Evolutionary conservation across 345 rosid species (phyloP).

Genomic region (Eucalyptus viminalis): DNA sequence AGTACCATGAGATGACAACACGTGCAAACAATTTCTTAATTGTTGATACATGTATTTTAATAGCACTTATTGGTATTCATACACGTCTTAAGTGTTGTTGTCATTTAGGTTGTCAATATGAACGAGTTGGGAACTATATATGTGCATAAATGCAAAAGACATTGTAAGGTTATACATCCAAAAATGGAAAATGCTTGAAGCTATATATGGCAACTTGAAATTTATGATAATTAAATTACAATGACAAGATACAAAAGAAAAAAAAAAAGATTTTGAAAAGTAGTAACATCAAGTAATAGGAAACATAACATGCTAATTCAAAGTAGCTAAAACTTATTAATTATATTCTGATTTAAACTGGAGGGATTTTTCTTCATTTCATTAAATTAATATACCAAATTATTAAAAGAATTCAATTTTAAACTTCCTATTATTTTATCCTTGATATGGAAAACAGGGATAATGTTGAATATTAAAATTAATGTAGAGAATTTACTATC

Average conservation of each 20-base stretch:
- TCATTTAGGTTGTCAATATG: not conserved
- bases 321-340: too few species aligned
- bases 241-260: not conserved
- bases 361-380: not conserved
- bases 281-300: not conserved
- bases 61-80: rapidly evolving
- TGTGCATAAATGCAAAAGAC: not conserved
- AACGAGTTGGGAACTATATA: not conserved
- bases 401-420: too few species aligned
- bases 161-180: not conserved
- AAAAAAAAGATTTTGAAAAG: too few species aligned
- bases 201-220: not conserved
- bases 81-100: not conserved
- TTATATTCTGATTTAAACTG: too few species aligned
- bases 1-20: rapidly evolving
- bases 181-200: not conserved
- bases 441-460: not conserved
- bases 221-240: too few species aligned
- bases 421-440: too few species aligned
- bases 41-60: not conserved
- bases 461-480: not conserved
- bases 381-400: too few species aligned
- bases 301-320: not conserved
- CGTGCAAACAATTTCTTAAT: too few species aligned
- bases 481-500: not conserved